These are phyloP conservation scores for Septoria petroselini DNA, from an alignment of 2,329 filamentous ascomycete genomes.

Conservation along the genomic window DNA sequence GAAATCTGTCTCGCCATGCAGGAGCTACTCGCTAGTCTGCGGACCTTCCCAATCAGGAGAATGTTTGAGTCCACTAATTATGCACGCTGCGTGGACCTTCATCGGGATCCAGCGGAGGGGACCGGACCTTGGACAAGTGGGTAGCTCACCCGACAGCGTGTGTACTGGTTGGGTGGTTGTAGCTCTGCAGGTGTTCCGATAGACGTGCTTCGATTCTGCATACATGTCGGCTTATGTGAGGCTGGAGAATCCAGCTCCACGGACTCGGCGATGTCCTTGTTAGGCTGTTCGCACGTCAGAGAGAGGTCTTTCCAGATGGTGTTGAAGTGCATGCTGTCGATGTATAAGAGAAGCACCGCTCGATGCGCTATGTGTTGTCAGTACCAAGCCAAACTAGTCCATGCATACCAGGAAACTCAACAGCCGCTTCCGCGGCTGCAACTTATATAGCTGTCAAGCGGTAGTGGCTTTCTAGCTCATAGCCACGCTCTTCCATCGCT, in stretches of 20 bases:
- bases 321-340: not conserved
- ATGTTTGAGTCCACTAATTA: not conserved
- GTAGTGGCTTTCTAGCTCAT: too few species aligned
- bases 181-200: not conserved
- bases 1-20: constrained; percentile 2
- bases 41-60: constrained; percentile 5
- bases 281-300: not conserved
- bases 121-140: not conserved
- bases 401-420: not conserved
- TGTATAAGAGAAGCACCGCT: constrained; percentile 2
- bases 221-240: not conserved
- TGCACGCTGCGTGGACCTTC: constrained; percentile 6
- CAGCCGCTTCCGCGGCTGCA: constrained; percentile 3
- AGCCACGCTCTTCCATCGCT: not conserved
- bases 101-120: constrained; percentile 1
- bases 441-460: not conserved
- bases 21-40: constrained; percentile 1
- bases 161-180: not conserved
- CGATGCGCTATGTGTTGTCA: constrained; percentile 13
- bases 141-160: not conserved
- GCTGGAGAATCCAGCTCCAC: not conserved
- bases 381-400: not conserved
- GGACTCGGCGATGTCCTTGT: not conserved
- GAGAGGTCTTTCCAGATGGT: not conserved
- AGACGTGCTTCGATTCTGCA: not conserved